Evolutionary conservation across 306 rosid genomes (phyloP).

Genomic region (Dalbergia cultrata): DNA sequence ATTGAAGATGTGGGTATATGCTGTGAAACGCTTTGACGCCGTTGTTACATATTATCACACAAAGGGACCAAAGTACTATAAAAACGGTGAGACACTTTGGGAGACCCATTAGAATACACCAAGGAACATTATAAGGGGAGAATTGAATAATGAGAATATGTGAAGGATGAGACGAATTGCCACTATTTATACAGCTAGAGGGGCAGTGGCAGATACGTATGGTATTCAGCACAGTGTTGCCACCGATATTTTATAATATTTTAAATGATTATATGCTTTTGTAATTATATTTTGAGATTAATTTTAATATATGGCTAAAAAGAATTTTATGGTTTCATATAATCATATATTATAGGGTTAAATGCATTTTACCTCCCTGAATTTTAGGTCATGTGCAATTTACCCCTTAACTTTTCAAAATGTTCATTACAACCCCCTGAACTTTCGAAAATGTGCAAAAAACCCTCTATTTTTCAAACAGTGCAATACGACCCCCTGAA

Average conservation of each 20-base stretch:
- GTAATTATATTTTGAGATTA: neutral
- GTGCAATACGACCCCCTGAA: too few relatives aligned
- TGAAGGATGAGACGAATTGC: constrained; percentile 21
- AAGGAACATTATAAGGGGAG: neutral
- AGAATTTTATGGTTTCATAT: too few relatives aligned
- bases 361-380: too few relatives aligned
- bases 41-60: constrained; percentile 44
- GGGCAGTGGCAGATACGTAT: neutral
- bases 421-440: too few relatives aligned
- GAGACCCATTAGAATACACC: constrained; percentile 41
- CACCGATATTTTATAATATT: too few relatives aligned
- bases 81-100: constrained; percentile 23
- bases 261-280: neutral
- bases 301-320: too few relatives aligned
- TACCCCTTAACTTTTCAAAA: too few relatives aligned
- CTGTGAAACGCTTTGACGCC: constrained; percentile 65
- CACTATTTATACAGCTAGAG: constrained; percentile 38
- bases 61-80: constrained; percentile 39
- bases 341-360: too few relatives aligned
- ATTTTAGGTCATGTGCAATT: too few relatives aligned
- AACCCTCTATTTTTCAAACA: too few relatives aligned
- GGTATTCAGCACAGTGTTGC: neutral
- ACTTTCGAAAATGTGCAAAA: too few relatives aligned
- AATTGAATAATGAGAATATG: neutral
- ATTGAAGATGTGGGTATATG: constrained; percentile 54